Evolutionary conservation across 179 eudicot species (phyloP).

Genomic region (Beta lomatogona): DNA sequence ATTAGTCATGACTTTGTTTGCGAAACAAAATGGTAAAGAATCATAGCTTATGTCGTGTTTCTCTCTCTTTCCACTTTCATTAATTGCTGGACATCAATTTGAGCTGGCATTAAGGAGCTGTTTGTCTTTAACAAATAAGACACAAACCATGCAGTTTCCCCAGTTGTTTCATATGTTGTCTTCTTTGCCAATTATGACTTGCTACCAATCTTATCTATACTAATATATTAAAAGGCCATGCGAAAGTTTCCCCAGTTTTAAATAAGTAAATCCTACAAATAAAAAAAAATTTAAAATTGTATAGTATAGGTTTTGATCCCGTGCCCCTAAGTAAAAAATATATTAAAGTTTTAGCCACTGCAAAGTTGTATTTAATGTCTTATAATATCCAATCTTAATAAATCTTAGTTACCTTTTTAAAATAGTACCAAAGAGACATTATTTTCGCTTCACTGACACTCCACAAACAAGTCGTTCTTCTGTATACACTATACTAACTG

Average conservation of each 20-base stretch:
- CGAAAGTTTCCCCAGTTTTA: too few relatives aligned
- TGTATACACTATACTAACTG: too few relatives aligned
- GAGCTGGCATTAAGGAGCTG: slow-evolving; percentile 15
- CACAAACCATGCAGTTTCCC: slow-evolving; percentile 17
- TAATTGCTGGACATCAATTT: slow-evolving; percentile 16
- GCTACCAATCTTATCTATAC: background rate
- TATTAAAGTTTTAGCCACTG: too few relatives aligned
- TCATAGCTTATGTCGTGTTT: background rate
- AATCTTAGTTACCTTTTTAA: too few relatives aligned
- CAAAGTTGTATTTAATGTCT: too few relatives aligned
- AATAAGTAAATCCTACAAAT: too few relatives aligned
- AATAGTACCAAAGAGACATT: background rate
- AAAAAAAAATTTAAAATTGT: too few relatives aligned
- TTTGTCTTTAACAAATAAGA: slow-evolving; percentile 19
- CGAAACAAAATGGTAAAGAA: background rate
- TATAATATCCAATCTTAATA: too few relatives aligned
- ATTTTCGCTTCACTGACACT: slow-evolving; percentile 11
- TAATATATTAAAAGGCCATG: too few relatives aligned
- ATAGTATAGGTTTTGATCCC: too few relatives aligned
- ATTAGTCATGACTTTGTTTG: background rate
- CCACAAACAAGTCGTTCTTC: background rate
- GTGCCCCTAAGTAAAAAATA: too few relatives aligned
- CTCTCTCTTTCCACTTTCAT: slow-evolving; percentile 6
- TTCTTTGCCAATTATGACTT: slow-evolving; percentile 17
- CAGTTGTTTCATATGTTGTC: slow-evolving; percentile 21